Evolutionary conservation across 345 rosid species (phyloP).

Genomic region (Adansonia digitata): DNA sequence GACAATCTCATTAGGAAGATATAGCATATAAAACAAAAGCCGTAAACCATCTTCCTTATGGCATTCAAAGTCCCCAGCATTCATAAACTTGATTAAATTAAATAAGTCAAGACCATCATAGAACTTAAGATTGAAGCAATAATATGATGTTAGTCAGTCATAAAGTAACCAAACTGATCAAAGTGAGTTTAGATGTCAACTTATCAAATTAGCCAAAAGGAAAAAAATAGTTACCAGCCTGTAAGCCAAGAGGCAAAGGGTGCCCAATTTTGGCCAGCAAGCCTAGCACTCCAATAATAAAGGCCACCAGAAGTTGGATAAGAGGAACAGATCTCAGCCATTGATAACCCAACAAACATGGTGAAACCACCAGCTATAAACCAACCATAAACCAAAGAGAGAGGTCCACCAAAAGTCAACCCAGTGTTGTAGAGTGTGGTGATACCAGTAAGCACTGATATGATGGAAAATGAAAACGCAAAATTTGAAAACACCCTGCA

Average conservation of each 20-base stretch:
- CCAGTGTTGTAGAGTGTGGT: slow-evolving; percentile 88
- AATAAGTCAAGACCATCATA: neutral
- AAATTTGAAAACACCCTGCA: slow-evolving; percentile 89
- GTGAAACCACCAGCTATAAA: slow-evolving; percentile 73
- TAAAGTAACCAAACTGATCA: neutral
- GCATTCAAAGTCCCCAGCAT: neutral
- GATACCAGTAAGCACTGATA: slow-evolving; percentile 87
- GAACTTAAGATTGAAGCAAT: neutral
- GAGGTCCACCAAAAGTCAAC: slow-evolving; percentile 72
- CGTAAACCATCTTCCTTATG: neutral
- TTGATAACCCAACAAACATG: slow-evolving; percentile 76
- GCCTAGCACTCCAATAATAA: slow-evolving; percentile 98
- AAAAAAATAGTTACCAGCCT: slow-evolving; percentile 57
- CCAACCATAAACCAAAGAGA: slow-evolving; percentile 85
- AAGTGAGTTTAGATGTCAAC: neutral
- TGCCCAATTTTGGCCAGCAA: slow-evolving; percentile 86
- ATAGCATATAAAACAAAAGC: neutral
- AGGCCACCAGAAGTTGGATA: slow-evolving; percentile 98
- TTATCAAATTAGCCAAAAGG: neutral
- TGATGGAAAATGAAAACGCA: slow-evolving; percentile 89
- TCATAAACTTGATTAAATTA: neutral
- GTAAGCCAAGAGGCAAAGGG: slow-evolving; percentile 96
- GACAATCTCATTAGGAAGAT: neutral
- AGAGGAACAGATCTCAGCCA: slow-evolving; percentile 97
- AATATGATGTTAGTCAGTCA: neutral